Evolutionary conservation across 2,329 filamentous ascomycete genomes (phyloP), one percentile per base, ranked within the genome.

Genomic region (Ceratocystis ficicola): DNA sequence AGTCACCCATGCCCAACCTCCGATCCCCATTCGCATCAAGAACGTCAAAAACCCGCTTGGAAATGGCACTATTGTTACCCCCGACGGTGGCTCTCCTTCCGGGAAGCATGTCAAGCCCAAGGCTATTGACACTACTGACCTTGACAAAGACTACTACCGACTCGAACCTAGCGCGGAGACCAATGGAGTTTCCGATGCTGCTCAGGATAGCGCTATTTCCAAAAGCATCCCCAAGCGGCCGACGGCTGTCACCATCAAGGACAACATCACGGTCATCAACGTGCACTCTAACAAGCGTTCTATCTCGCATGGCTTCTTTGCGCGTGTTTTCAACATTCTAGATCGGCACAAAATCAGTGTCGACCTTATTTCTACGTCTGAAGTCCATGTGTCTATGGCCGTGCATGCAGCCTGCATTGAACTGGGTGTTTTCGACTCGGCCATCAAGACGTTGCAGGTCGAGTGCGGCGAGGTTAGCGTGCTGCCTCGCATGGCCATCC

Each of bases 231-330:
- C 87, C 15, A 90, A 88, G 76, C 80, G 88, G 50, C 89, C 89
- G 28, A 94, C 89, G 1, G 89, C 94, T 5, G 93, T 99, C 20
- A 99, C 94, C 12, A 95, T 96, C 78, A 99, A 99, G 79, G 89
- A 94, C 76, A 88, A 91, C 73, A 97, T 99, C 73, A 87, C 93
- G 60, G 91, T 99, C 70, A 90, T 99, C 72, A 99, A 99, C 76
- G 90, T 99, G 59, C 93, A 97, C 80, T 95, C 90, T 65, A 97
- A 99, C 79, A 95, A 95, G 79, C 87, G 93, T 69, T 95, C 93
- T 7, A 88, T 96, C 69, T 95, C 93, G 0, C 94, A 97, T 74
- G 93, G 92, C 55, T 99, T 99, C 77, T 88, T 99, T 72, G 93
- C 92, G 62, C 87, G 87, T 68, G 94, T 99, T 20, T 99, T 99